phyloP scores from a whole-genome alignment of 805 yeast genomes.

The Dipodascus albidus region DNA sequence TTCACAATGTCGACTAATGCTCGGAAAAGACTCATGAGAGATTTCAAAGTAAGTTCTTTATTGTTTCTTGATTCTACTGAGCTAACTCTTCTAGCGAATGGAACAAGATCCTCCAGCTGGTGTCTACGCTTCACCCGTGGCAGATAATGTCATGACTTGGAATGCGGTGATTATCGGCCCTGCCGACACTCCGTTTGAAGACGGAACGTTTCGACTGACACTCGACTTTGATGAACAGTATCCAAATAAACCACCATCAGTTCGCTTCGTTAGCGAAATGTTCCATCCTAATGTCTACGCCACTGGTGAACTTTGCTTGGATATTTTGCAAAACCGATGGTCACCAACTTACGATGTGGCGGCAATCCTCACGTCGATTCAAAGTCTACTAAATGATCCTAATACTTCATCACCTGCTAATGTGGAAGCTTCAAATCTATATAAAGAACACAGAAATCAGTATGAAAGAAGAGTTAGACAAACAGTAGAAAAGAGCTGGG shows the following conservation, averaged over 20 bases:
- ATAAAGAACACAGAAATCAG: conserved; percentile 89
- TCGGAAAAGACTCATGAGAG: conserved; percentile 97
- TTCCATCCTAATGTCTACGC: conserved; percentile 98
- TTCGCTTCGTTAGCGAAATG: conserved; percentile 85
- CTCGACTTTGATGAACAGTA: conserved; percentile 93
- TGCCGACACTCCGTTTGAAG: conserved; percentile 94
- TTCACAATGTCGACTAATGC: conserved; percentile 88
- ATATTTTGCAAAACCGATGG: conserved; percentile 95
- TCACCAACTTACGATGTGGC: conserved; percentile 97
- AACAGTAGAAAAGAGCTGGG: conserved; percentile 92
- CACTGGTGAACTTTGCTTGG: conserved; percentile 88
- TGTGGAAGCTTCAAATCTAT: conserved; percentile 92
- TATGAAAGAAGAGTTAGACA: conserved; percentile 85
- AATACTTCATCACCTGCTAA: conserved; percentile 95
- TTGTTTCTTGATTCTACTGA: neutral
- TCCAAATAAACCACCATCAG: conserved; percentile 94
- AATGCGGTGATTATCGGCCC: conserved; percentile 98
- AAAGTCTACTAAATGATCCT: conserved; percentile 84
- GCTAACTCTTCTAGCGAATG: conserved; percentile 48
- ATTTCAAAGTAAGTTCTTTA: conserved; percentile 56
- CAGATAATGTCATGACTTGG: conserved; percentile 97
- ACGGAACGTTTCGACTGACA: conserved; percentile 83
- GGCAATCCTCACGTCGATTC: conserved; percentile 86
- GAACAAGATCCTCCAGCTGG: conserved; percentile 98
- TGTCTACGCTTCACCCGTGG: conserved; percentile 91